phyloP scores from a whole-genome alignment of 169 alveolate genomes.

The Cryptosporidium sp. region DNA sequence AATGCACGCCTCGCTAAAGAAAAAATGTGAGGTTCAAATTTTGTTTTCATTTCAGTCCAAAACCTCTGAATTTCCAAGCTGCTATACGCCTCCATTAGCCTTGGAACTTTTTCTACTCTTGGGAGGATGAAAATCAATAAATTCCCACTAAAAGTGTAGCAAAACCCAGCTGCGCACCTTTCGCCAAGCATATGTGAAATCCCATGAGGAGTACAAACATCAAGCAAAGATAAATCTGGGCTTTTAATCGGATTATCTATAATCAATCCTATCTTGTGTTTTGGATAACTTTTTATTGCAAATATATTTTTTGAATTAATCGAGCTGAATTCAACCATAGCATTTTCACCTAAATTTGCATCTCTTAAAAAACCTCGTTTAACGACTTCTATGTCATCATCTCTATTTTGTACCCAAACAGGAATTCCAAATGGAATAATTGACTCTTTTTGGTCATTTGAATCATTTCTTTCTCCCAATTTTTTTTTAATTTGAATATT shows the following conservation, averaged over 20 bases:
- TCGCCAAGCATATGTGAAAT: slow-evolving; percentile 69
- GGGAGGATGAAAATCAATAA: slow-evolving; percentile 47
- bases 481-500: slow-evolving; percentile 11
- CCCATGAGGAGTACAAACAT: slow-evolving; percentile 66
- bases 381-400: neutral
- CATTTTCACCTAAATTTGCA: slow-evolving; percentile 72
- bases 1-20: slow-evolving; percentile 56
- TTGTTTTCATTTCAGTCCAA: slow-evolving; percentile 75
- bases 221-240: slow-evolving; percentile 49
- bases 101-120: slow-evolving; percentile 42
- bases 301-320: slow-evolving; percentile 24
- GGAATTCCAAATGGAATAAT: slow-evolving; percentile 62
- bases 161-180: slow-evolving; percentile 57
- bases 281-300: slow-evolving; percentile 60
- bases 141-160: slow-evolving; percentile 74
- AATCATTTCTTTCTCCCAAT: neutral
- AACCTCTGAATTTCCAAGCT: slow-evolving; percentile 60
- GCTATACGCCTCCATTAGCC: slow-evolving; percentile 61
- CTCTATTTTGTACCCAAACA: slow-evolving; percentile 43
- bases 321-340: slow-evolving; percentile 60
- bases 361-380: slow-evolving; percentile 56
- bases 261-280: slow-evolving; percentile 47
- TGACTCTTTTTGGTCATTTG: slow-evolving; percentile 30
- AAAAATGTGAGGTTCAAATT: slow-evolving; percentile 68
- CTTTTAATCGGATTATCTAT: slow-evolving; percentile 58